Conservation (phyloP, 2,329 filamentous ascomycete species). For the Aspergillus sp. region DNA sequence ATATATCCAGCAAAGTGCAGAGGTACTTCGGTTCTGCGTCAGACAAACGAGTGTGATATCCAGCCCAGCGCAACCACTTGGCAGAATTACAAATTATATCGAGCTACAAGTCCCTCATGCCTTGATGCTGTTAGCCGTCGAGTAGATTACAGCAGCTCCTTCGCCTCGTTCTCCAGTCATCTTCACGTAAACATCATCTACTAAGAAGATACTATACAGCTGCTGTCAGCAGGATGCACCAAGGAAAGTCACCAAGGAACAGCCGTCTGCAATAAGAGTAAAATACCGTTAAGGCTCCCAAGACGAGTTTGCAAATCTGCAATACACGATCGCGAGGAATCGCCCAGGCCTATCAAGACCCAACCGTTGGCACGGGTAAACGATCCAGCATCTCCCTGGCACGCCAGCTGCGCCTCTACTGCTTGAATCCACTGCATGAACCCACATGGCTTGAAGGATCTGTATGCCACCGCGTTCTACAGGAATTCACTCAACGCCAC, state of each 20-base stretch:
- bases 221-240: background rate
- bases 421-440: too few species aligned
- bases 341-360: background rate
- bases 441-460: too few species aligned
- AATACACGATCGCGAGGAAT: background rate
- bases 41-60: too few species aligned
- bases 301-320: background rate
- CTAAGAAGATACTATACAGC: background rate
- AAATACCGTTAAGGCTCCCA: background rate
- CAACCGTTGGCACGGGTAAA: too few species aligned
- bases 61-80: too few species aligned
- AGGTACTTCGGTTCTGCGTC: too few species aligned
- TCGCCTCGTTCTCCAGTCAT: background rate
- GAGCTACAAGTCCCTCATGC: background rate
- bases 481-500: too few species aligned
- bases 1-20: too few species aligned
- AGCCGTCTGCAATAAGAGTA: background rate
- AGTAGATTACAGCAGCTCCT: background rate
- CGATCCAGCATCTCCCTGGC: too few species aligned
- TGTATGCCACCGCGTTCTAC: too few species aligned
- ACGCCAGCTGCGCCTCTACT: too few species aligned
- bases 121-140: background rate
- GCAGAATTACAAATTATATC: background rate
- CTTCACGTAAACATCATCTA: background rate
- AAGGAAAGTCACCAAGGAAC: background rate